These are phyloP conservation scores for Penicillium sp. DNA, from an alignment of 2,329 filamentous ascomycete genomes.

Conservation along the genomic window DNA sequence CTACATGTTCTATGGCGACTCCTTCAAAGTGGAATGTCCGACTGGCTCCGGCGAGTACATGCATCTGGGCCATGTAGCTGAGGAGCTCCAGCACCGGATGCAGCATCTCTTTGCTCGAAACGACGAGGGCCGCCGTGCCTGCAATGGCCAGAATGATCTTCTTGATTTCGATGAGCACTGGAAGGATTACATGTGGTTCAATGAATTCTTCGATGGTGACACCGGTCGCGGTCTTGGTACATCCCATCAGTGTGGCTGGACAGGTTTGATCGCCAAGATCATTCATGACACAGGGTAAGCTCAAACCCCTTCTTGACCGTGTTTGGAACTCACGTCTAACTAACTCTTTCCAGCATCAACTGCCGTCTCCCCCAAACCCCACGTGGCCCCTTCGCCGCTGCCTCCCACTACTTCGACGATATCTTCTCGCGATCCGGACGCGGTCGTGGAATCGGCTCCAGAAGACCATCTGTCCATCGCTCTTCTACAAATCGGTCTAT, in stretches of 20 bases:
- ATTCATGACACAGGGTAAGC: constrained; percentile 95
- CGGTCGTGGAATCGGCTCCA: constrained; percentile 42
- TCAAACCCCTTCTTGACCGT: neutral
- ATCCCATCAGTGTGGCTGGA: constrained; percentile 96
- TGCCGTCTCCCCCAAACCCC: constrained; percentile 92
- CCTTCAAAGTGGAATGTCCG: constrained; percentile 87
- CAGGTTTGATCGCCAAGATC: constrained; percentile 90
- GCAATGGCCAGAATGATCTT: constrained; percentile 80
- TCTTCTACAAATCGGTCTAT: constrained; percentile 83
- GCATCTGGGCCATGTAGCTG: constrained; percentile 91
- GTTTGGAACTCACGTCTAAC: neutral
- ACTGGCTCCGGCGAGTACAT: constrained; percentile 91
- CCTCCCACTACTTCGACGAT: constrained; percentile 95
- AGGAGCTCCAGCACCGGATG: constrained; percentile 91
- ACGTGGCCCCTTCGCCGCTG: constrained; percentile 77
- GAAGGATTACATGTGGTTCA: constrained; percentile 93
- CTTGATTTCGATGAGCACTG: constrained; percentile 91
- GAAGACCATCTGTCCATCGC: constrained; percentile 63
- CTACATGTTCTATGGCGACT: constrained; percentile 91
- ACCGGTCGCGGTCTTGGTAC: constrained; percentile 84
- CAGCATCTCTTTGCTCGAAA: constrained; percentile 86
- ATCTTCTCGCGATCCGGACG: constrained; percentile 63
- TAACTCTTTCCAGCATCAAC: constrained; percentile 61
- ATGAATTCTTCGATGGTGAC: constrained; percentile 96
- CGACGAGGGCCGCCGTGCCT: constrained; percentile 81